A percentile compares a stretch with the other conserved stretches of the same genome.
phyloP scores from a whole-genome alignment of 2,329 filamentous ascomycete genomes.

The Aureobasidium lini region DNA sequence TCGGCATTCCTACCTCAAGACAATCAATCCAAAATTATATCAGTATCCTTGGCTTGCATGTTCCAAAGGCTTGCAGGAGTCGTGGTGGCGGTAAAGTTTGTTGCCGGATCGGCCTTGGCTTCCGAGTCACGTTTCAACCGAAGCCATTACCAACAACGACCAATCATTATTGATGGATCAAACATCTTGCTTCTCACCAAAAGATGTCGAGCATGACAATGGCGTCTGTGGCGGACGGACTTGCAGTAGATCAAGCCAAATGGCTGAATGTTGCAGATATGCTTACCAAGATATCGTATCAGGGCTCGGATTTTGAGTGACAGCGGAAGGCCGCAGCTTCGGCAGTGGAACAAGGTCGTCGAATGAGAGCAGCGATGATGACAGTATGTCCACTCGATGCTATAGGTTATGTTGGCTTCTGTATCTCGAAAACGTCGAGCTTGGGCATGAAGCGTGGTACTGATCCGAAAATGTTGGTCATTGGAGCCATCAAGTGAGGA shows the following conservation, averaged over 20 bases:
- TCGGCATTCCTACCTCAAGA: background rate
- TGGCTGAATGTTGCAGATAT: background rate
- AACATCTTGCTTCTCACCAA: background rate
- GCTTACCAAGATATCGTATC: background rate
- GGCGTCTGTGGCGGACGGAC: background rate
- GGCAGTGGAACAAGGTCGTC: too few relatives aligned
- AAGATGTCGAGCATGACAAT: background rate
- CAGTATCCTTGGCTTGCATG: background rate
- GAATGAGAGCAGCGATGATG: too few relatives aligned
- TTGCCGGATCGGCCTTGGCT: background rate
- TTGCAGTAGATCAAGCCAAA: background rate
- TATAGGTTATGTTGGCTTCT: too few relatives aligned
- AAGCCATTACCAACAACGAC: background rate
- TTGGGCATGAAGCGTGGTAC: too few relatives aligned
- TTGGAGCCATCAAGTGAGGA: too few relatives aligned
- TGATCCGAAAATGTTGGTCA: too few relatives aligned
- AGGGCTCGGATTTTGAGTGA: too few relatives aligned
- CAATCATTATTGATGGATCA: background rate
- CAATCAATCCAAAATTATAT: background rate
- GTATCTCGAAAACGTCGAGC: too few relatives aligned
- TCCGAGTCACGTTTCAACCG: conserved; percentile 5
- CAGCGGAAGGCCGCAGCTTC: too few relatives aligned
- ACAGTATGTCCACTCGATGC: too few relatives aligned
- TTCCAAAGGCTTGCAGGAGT: background rate
- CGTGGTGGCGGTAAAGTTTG: background rate